Evolutionary conservation across 306 rosid species (phyloP).

Genomic region (Aeschynomene evenia): DNA sequence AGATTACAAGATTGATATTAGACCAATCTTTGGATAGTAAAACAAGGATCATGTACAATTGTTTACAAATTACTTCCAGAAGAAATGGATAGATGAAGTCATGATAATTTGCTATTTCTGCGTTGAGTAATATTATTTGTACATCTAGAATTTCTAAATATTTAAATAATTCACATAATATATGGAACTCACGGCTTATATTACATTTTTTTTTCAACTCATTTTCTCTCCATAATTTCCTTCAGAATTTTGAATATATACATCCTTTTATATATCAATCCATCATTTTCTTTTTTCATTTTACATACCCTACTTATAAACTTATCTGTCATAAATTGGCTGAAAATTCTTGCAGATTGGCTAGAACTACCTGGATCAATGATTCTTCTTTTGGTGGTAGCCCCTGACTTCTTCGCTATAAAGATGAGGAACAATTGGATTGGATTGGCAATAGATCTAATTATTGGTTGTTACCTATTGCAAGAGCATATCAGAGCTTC

Average conservation of each 20-base stretch:
- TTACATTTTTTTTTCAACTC: no score
- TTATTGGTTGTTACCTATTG: slow-evolving; percentile 73
- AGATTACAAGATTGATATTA: background rate
- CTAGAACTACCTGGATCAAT: slow-evolving; percentile 82
- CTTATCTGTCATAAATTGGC: background rate
- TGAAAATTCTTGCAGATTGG: slow-evolving; percentile 54
- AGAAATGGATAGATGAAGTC: background rate
- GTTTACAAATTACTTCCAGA: background rate
- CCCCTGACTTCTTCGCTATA: slow-evolving; percentile 63
- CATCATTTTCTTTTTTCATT: no score
- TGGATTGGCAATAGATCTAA: slow-evolving; percentile 56
- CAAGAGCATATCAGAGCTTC: slow-evolving; percentile 92
- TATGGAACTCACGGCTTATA: no score
- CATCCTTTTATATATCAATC: no score
- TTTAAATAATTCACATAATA: no score
- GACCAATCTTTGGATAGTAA: background rate
- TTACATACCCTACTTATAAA: background rate
- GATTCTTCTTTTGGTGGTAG: slow-evolving; percentile 74
- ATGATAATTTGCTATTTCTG: background rate
- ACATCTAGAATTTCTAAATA: background rate
- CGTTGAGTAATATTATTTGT: background rate
- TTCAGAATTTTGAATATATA: no score
- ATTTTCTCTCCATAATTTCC: no score
- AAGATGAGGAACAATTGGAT: slow-evolving; percentile 60
- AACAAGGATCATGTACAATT: background rate